Conservation (phyloP, 495 filamentous ascomycete species). For the Cetradonia linearis region DNA sequence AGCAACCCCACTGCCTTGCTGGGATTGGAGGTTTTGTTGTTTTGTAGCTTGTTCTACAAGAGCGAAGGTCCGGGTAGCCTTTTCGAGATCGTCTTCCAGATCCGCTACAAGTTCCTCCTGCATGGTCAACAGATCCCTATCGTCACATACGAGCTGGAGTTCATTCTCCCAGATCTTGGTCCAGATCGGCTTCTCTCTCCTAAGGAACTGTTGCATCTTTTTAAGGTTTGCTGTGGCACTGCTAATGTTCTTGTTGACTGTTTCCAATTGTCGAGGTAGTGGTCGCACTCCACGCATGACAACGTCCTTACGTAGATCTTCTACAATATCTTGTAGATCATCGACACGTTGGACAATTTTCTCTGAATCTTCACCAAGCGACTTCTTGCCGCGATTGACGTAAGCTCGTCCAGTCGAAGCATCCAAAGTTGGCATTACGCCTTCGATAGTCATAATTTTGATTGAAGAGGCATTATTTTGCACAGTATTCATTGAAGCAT, state of each 20-base stretch:
- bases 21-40: constrained; percentile 73
- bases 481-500: constrained; percentile 74
- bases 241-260: constrained; percentile 77
- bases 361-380: constrained; percentile 73
- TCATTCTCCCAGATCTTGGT: constrained; percentile 98
- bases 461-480: constrained; percentile 68
- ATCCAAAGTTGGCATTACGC: constrained; percentile 51
- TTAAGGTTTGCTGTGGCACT: constrained; percentile 74
- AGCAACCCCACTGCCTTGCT: constrained; percentile 33
- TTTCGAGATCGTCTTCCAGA: constrained; percentile 88
- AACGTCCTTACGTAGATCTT: constrained; percentile 96
- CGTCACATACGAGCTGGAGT: constrained; percentile 85
- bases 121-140: constrained; percentile 84
- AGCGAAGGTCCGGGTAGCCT: constrained; percentile 81
- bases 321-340: constrained; percentile 89
- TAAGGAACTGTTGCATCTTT: constrained; percentile 89
- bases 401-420: constrained; percentile 70
- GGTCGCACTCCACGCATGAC: constrained; percentile 87
- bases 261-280: constrained; percentile 80
- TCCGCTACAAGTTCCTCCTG: constrained; percentile 90
- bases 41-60: constrained; percentile 94
- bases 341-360: constrained; percentile 83
- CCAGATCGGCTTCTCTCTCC: constrained; percentile 87
- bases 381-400: constrained; percentile 75
- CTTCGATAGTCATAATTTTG: constrained; percentile 62